Base-by-base conservation (phyloP, 352 stramenopile species). In the Blastocystis hominis region DNA sequence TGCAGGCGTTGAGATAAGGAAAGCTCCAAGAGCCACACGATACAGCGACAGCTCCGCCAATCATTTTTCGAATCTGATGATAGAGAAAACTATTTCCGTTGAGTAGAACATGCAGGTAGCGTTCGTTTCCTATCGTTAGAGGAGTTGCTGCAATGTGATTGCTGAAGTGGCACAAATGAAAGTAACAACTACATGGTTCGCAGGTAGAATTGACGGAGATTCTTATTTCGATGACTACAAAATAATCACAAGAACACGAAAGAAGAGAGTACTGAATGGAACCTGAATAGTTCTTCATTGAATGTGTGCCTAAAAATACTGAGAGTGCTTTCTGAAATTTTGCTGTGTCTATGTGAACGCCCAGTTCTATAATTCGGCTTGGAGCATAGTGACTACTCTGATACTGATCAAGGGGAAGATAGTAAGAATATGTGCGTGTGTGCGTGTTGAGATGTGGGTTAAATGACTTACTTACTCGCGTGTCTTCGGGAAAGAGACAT, bases 11-110 rank as follows among this genome's bases (percentile, higher is more conserved):
- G 2, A 78, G 68, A 61, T 78, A 78, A 1, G 6, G 10, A 0
- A 9, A 55, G 4, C 42, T 44, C 68, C 68, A 78, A 3, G 68
- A 78, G 36, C 68, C 68, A 38, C 68, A 78, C 2, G 44, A 30
- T 1, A 50, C 47, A 2, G 68, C 68, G 7, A 78, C n/a, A 1
- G 68, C 38, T 0, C 42, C 68, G 3, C 68, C 68, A 17, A 78
- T 20, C 68, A 78, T 78, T 46, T 78, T 78, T n/a, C 68, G 68
- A 9, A 78, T 78, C 42, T 78, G 68, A 46, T 78, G 68, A 38
- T 78, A 78, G 24, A 78, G 53, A 46, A 78, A 78, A 30, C 68
- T 78, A n/a, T 78, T 78, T 56, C 68, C 68, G 30, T 61, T 78
- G n/a, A 78, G 10, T 5, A 30, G 34, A 13, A 78, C 46, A 30